Evolutionary conservation across 2,329 filamentous ascomycete species (phyloP).

Genomic region (Xylariaceae sp.): DNA sequence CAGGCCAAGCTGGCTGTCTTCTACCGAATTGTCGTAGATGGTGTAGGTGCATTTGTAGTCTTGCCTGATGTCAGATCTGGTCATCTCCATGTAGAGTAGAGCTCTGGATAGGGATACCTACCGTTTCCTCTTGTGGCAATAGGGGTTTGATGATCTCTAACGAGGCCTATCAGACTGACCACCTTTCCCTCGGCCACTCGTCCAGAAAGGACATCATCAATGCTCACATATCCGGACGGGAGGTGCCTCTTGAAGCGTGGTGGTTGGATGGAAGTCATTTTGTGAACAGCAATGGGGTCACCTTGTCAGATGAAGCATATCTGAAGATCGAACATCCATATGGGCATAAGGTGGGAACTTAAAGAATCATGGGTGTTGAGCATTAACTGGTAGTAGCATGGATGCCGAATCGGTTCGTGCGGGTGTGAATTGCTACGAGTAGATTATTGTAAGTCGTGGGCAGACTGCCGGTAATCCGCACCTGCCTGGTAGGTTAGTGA

Average conservation of each 20-base stretch:
- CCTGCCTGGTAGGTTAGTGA: too few relatives aligned
- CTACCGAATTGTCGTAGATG: constrained; percentile 53
- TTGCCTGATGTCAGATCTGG: constrained; percentile 27
- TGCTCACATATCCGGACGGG: constrained; percentile 36
- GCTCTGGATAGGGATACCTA: constrained; percentile 23
- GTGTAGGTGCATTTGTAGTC: constrained; percentile 58
- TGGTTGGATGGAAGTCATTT: constrained; percentile 19
- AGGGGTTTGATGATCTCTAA: constrained; percentile 58
- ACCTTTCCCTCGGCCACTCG: constrained; percentile 27
- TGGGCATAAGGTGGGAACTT: neutral
- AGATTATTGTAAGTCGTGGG: too few relatives aligned
- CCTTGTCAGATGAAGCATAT: neutral
- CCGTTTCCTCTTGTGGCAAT: constrained; percentile 48
- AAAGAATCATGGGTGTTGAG: neutral
- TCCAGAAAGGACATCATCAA: constrained; percentile 42
- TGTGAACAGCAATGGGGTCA: constrained; percentile 1
- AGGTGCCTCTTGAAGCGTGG: constrained; percentile 10
- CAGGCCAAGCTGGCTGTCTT: constrained; percentile 39
- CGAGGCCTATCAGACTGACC: constrained; percentile 63
- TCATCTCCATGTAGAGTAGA: constrained; percentile 2
- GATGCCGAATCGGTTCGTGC: too few relatives aligned
- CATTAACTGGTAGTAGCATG: neutral
- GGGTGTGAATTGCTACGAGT: too few relatives aligned
- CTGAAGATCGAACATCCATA: neutral
- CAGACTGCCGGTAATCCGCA: too few relatives aligned